Conservation (phyloP, 2,329 filamentous ascomycete species). For the Leptographium flavum region DNA sequence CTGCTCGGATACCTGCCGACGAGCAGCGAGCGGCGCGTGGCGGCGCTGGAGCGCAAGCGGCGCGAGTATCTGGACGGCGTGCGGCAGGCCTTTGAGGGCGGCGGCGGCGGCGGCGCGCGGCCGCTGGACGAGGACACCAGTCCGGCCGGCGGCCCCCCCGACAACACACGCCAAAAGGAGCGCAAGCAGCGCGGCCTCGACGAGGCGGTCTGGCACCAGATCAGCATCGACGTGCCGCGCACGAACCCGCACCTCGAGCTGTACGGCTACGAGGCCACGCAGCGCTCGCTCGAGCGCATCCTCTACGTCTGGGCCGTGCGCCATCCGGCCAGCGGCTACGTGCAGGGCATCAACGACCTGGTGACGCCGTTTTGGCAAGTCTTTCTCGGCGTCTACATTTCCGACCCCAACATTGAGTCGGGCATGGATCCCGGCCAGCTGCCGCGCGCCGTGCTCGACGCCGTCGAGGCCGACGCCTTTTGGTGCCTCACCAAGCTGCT, state of each 20-base stretch:
- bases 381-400: slow-evolving; percentile 87
- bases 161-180: neutral
- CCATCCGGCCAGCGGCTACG: slow-evolving; percentile 92
- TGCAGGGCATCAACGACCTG: slow-evolving; percentile 96
- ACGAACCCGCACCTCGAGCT: slow-evolving; percentile 93
- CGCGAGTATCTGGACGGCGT: slow-evolving; percentile 96
- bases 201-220: slow-evolving; percentile 98
- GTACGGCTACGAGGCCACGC: slow-evolving; percentile 91
- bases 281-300: slow-evolving; percentile 85
- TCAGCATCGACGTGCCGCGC: slow-evolving; percentile 92
- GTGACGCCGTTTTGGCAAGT: slow-evolving; percentile 98
- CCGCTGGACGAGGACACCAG: neutral
- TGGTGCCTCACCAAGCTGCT: slow-evolving; percentile 96
- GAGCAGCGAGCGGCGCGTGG: slow-evolving; percentile 84
- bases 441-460: slow-evolving; percentile 79
- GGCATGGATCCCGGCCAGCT: slow-evolving; percentile 96
- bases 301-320: slow-evolving; percentile 96
- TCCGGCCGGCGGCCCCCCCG: neutral
- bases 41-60: slow-evolving; percentile 81
- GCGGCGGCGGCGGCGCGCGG: neutral
- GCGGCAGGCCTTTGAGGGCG: slow-evolving; percentile 47
- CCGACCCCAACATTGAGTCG: slow-evolving; percentile 79
- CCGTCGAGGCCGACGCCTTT: slow-evolving; percentile 93
- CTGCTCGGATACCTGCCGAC: slow-evolving; percentile 90
- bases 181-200: slow-evolving; percentile 41